These are phyloP conservation scores for Misopates orontium DNA, from an alignment of 257 asterid species.

Conservation along the genomic window DNA sequence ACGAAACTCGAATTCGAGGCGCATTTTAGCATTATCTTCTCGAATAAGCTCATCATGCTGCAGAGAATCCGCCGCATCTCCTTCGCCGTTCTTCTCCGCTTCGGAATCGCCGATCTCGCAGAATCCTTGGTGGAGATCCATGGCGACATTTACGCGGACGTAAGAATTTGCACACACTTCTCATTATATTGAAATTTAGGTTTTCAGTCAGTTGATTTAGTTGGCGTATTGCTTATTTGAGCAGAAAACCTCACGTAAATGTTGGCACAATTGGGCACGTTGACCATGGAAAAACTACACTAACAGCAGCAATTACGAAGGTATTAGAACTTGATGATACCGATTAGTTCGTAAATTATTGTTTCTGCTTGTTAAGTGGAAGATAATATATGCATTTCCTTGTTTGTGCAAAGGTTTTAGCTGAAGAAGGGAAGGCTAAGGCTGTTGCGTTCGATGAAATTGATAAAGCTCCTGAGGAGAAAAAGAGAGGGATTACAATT, in stretches of 20 bases:
- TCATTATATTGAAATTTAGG: too few relatives aligned
- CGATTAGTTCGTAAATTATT: background rate
- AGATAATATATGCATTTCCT: background rate
- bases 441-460: slow-evolving; percentile 94
- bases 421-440: slow-evolving; percentile 91
- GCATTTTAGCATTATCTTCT: slow-evolving; percentile 37
- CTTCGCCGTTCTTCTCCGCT: slow-evolving; percentile 17
- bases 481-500: slow-evolving; percentile 92
- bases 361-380: background rate
- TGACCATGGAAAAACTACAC: slow-evolving; percentile 9
- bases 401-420: slow-evolving; percentile 54
- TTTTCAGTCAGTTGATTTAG: background rate
- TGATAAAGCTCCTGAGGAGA: slow-evolving; percentile 98
- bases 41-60: slow-evolving; percentile 42
- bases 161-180: slow-evolving; percentile 4
- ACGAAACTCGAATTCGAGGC: slow-evolving; percentile 39
- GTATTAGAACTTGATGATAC: too few relatives aligned
- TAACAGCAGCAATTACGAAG: background rate
- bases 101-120: slow-evolving; percentile 22
- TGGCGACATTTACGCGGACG: slow-evolving; percentile 49
- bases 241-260: slow-evolving; percentile 21
- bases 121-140: slow-evolving; percentile 40
- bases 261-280: slow-evolving; percentile 3
- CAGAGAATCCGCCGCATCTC: slow-evolving; percentile 42
- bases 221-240: background rate